Percentiles rank a stretch among this genome's conserved stretches.
These are phyloP conservation scores for Clonostachys rhizophaga DNA, from an alignment of 2,329 filamentous ascomycete species.

Conservation along the genomic window DNA sequence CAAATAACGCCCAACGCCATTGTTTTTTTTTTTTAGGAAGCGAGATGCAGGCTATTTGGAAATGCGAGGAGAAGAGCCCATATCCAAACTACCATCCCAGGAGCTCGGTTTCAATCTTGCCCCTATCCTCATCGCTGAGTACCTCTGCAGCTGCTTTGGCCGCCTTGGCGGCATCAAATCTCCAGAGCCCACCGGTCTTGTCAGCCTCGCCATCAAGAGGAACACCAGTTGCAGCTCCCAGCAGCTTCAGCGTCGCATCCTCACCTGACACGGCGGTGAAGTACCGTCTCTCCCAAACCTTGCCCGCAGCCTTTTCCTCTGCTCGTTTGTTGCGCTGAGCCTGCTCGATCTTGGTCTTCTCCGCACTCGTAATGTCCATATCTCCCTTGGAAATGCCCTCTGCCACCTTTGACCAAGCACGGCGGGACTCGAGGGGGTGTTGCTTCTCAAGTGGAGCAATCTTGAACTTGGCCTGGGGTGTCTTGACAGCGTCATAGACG, in stretches of 20 bases:
- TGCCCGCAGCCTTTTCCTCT: constrained; percentile 69
- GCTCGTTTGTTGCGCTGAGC: constrained; percentile 72
- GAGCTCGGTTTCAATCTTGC: constrained; percentile 38
- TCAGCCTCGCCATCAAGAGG: constrained; percentile 48
- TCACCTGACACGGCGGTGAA: constrained; percentile 54
- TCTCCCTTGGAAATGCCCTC: constrained; percentile 75
- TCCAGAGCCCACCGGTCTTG: constrained; percentile 58
- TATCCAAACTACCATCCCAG: constrained; percentile 24
- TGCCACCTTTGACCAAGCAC: constrained; percentile 85
- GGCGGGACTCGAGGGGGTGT: constrained; percentile 80
- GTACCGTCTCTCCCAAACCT: constrained; percentile 78
- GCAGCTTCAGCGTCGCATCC: constrained; percentile 36
- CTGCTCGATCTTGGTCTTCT: constrained; percentile 89
- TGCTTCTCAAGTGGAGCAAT: constrained; percentile 73
- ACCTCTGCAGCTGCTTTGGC: constrained; percentile 25
- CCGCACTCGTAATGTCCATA: constrained; percentile 71
- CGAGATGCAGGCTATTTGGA: neutral
- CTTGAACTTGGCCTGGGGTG: constrained; percentile 60
- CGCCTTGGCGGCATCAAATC: constrained; percentile 47
- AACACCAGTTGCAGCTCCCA: constrained; percentile 42
- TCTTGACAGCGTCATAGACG: constrained; percentile 53
- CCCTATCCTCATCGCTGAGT: constrained; percentile 30
- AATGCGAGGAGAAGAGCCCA: neutral
- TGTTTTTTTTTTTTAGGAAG: no score
- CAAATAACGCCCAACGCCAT: no score